Evolutionary conservation across 192 early-diverging fungal species (phyloP).

Genomic region (Backusella mclennaniae): DNA sequence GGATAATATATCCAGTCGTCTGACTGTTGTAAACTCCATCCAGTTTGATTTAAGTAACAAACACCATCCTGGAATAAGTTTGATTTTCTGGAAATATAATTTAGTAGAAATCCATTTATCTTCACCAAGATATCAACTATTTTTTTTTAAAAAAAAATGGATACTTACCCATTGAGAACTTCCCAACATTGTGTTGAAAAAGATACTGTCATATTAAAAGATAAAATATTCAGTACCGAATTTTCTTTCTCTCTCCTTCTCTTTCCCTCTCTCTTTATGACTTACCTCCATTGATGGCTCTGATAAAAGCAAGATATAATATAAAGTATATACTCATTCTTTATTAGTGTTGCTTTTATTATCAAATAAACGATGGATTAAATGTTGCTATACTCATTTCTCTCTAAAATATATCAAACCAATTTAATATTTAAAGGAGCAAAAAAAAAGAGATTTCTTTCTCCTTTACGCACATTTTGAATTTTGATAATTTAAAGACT

Average conservation of each 20-base stretch:
- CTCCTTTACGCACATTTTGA: not conserved
- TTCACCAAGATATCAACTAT: not conserved
- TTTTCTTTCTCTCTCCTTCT: not conserved
- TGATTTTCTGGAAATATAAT: constrained; percentile 13
- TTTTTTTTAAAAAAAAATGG: not conserved
- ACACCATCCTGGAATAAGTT: constrained; percentile 29
- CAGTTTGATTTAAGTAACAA: not conserved
- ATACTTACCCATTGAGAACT: constrained; percentile 22
- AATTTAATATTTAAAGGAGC: not conserved
- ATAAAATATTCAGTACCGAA: not conserved
- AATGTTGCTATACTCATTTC: not conserved
- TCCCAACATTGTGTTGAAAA: constrained; percentile 36
- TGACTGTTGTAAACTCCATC: constrained; percentile 20
- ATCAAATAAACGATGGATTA: not conserved
- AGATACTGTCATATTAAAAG: not conserved
- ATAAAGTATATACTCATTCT: not conserved
- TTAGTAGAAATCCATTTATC: not conserved
- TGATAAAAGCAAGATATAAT: not conserved
- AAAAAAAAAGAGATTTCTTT: not conserved
- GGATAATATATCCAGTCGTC: constrained; percentile 35
- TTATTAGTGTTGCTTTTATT: not conserved
- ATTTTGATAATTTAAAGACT: not conserved
- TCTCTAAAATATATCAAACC: not conserved
- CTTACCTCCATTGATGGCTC: not conserved
- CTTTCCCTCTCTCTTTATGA: not conserved